phyloP scores from a whole-genome alignment of 2,329 filamentous ascomycete genomes.

The Tolypocladium guangdongense region DNA sequence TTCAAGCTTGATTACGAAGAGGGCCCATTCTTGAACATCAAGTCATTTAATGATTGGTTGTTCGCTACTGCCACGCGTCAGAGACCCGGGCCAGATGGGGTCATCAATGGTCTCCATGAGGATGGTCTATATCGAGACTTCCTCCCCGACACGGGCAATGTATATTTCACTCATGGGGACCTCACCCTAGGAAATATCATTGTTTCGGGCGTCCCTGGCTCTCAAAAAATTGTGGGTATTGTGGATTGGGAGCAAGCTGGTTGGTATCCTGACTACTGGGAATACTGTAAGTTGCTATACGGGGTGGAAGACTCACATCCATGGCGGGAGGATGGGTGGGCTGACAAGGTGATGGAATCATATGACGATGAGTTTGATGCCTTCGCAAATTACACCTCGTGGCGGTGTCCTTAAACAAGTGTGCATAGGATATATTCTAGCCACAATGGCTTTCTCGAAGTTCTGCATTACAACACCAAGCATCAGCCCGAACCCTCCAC shows the following conservation, averaged over 20 bases:
- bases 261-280: constrained; percentile 20
- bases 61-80: constrained; percentile 10
- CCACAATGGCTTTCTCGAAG: no score
- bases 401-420: constrained; percentile 6
- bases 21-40: constrained; percentile 9
- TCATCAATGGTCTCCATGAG: neutral
- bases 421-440: no score
- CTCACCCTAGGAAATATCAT: constrained; percentile 5
- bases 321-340: constrained; percentile 10
- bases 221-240: neutral
- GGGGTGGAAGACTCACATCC: constrained; percentile 7
- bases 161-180: constrained; percentile 14
- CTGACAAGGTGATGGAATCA: constrained; percentile 8
- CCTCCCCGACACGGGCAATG: constrained; percentile 8
- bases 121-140: constrained; percentile 5
- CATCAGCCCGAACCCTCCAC: no score
- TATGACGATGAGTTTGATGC: constrained; percentile 5
- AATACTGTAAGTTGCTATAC: constrained; percentile 14
- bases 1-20: constrained; percentile 10
- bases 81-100: constrained; percentile 2
- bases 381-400: constrained; percentile 7
- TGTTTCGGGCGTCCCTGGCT: neutral
- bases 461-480: no score
- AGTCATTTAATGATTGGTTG: constrained; percentile 11
- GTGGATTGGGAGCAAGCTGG: constrained; percentile 5